These are phyloP conservation scores for Hibiscus trionum DNA, from an alignment of 345 rosid species.

Conservation along the genomic window DNA sequence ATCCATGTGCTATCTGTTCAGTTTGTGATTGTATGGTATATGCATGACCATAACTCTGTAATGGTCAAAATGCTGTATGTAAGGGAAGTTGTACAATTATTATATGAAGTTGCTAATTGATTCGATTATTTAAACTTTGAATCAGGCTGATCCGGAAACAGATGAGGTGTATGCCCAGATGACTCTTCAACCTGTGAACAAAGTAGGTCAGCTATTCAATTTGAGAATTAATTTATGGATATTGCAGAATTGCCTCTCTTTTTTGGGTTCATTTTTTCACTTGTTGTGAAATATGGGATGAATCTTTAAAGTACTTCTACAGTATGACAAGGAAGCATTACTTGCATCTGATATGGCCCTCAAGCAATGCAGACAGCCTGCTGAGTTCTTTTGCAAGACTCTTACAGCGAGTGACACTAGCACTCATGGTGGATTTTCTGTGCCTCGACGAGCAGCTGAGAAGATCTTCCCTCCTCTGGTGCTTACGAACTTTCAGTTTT, in stretches of 20 bases:
- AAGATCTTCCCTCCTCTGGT: slow-evolving; percentile 94
- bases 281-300: slow-evolving; percentile 4
- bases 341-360: slow-evolving; percentile 79
- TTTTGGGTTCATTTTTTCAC: background rate
- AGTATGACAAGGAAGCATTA: slow-evolving; percentile 85
- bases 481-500: slow-evolving; percentile 14
- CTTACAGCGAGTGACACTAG: slow-evolving; percentile 98
- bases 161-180: slow-evolving; percentile 80
- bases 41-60: background rate
- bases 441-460: slow-evolving; percentile 97
- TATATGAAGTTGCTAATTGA: background rate
- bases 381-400: slow-evolving; percentile 95
- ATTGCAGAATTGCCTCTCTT: background rate
- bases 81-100: background rate
- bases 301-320: slow-evolving; percentile 17
- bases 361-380: slow-evolving; percentile 67
- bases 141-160: slow-evolving; percentile 68
- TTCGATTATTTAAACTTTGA: slow-evolving; percentile 10
- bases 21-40: background rate
- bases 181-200: slow-evolving; percentile 74
- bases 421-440: slow-evolving; percentile 98
- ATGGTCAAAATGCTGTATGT: background rate
- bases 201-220: slow-evolving; percentile 52
- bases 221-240: background rate
- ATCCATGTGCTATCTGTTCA: background rate